Evolutionary conservation across 768 basidiomycete genomes (phyloP).

Genomic region (Dioszegia aurantiaca): DNA sequence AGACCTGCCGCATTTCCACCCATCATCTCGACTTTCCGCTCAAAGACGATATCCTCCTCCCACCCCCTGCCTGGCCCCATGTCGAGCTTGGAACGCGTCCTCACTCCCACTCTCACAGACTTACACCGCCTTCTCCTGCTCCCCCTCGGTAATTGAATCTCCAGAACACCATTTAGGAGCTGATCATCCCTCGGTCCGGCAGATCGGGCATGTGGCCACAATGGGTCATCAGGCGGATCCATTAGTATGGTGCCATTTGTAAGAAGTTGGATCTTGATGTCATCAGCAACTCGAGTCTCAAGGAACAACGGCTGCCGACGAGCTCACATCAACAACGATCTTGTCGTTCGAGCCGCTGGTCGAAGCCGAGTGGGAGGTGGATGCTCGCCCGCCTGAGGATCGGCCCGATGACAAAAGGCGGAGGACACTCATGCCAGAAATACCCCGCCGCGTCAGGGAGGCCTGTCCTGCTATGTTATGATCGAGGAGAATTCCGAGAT

Average conservation of each 20-base stretch:
- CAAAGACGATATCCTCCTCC: slow-evolving; percentile 31
- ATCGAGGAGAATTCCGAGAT: too few relatives aligned
- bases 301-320: not conserved
- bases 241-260: slow-evolving; percentile 17
- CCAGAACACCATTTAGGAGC: slow-evolving; percentile 20
- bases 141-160: slow-evolving; percentile 9
- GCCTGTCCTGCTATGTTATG: too few relatives aligned
- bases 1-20: slow-evolving; percentile 24
- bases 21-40: slow-evolving; percentile 31
- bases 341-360: not conserved
- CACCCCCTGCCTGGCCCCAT: slow-evolving; percentile 18
- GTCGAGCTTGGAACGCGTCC: slow-evolving; percentile 13
- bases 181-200: slow-evolving; percentile 19
- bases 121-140: slow-evolving; percentile 7
- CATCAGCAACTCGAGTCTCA: not conserved
- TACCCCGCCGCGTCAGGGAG: too few relatives aligned
- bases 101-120: slow-evolving; percentile 12
- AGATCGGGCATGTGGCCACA: slow-evolving; percentile 8
- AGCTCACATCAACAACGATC: slow-evolving; percentile 6
- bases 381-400: not conserved
- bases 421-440: slow-evolving; percentile 4
- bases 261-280: slow-evolving; percentile 4
- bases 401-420: slow-evolving; percentile 6
- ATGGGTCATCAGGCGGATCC: slow-evolving; percentile 12
- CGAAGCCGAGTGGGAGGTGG: not conserved